Evolutionary conservation across 1,139 yeast species (phyloP).

Genomic region (Blastobotrys aristatus): DNA sequence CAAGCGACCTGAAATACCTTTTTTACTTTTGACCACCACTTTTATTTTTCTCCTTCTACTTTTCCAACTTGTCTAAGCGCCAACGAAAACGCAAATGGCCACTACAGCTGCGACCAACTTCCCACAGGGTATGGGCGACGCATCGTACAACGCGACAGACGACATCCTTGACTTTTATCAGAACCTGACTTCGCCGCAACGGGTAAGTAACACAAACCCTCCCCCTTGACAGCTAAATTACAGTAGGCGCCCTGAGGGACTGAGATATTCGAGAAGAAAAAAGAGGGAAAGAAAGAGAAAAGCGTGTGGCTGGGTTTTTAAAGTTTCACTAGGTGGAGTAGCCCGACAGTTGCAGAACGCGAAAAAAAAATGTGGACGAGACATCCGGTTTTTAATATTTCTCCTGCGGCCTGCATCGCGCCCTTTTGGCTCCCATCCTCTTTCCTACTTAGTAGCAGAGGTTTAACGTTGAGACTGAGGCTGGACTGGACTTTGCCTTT

Average conservation of each 20-base stretch:
- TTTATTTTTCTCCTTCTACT: not conserved
- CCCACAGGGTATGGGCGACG: not conserved
- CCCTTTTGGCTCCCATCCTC: too few species aligned
- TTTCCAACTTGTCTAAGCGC: not conserved
- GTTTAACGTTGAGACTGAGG: too few species aligned
- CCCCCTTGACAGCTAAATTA: not conserved
- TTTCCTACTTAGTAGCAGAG: too few species aligned
- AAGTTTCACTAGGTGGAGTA: too few species aligned
- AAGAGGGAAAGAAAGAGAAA: not conserved
- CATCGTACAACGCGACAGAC: constrained; percentile 5
- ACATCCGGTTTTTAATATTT: too few species aligned
- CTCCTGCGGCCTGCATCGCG: too few species aligned
- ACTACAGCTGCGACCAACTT: not conserved
- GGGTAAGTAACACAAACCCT: not conserved
- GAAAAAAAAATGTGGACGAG: too few species aligned
- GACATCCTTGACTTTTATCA: constrained; percentile 9
- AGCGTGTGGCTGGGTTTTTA: not conserved
- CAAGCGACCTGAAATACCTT: not conserved
- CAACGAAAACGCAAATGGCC: not conserved
- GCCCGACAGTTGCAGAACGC: too few species aligned
- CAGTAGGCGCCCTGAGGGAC: not conserved
- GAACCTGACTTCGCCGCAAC: not conserved
- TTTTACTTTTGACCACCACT: not conserved
- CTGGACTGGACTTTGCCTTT: too few species aligned
- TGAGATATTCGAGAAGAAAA: not conserved